Base-by-base conservation (phyloP, 2,329 filamentous ascomycete genomes). In the Alternaria panax region DNA sequence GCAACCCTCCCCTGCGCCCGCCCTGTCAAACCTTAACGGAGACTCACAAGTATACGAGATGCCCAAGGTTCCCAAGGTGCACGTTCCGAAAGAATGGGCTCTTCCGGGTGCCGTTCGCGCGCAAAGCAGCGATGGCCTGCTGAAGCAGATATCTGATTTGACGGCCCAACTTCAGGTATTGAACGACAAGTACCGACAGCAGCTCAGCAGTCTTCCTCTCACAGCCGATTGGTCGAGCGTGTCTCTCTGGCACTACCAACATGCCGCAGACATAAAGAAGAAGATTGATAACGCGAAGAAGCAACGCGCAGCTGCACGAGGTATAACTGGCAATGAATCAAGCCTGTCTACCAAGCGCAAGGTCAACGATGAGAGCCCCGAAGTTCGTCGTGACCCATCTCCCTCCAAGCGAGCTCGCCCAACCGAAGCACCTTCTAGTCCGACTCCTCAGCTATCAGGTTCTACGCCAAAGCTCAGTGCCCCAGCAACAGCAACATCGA, bases 291-390 rank as follows among this genome's bases (percentile, higher is more conserved):
- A 57, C 12, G 60, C 67, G 20, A 76, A 68, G 54, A 76, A 76
- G 62, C 64, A 74, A 42, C 69, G 63, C 5, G 74, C 75, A 14
- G 48, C 59, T 2, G 63, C 62, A 6, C 74, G 71, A 45, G 75
- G 75, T 1, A 56, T 77, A 42, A 76, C 74, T 36, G 74, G 75
- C 8, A 60, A 66, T 27, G 75, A 76, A 51, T 74, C 74, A 4
- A 61, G 60, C 7, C 46, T 77, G 24, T 77, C 73, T n/a, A 74
- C 68, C 2, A 76, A 76, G 59, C 74, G 73, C 38, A 76, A 74
- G 54, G 64, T 60, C 9, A 65, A 53, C 16, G 68, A 71, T 7
- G 64, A 63, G 5, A 60, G 42, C 24, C 52, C 36, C 11, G 67
- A 67, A 16, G 11, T 40, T 7, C 66, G 63, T 6, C 65, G 63